Evolutionary conservation across 176 grass and related monocot genomes (phyloP).

Genomic region (Avena sativa): DNA sequence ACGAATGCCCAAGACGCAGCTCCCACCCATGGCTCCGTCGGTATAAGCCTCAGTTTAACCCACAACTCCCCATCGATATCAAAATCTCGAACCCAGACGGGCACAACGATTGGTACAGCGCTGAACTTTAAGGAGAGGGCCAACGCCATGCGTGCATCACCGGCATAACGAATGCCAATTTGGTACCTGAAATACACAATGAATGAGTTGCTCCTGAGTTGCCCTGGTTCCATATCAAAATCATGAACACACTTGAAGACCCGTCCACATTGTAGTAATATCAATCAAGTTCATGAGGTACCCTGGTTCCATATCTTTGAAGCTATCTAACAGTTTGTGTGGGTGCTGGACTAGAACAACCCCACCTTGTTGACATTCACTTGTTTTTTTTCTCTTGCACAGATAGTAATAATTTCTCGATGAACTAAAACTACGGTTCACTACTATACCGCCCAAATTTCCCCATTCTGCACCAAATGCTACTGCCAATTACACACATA

Average conservation of each 20-base stretch:
- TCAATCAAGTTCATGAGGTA: neutral
- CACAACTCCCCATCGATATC: conserved; percentile 97
- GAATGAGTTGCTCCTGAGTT: neutral
- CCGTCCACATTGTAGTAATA: neutral
- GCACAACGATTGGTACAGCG: conserved; percentile 70
- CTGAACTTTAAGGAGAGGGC: conserved; percentile 85
- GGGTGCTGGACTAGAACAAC: neutral
- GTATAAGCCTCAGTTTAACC: conserved; percentile 92
- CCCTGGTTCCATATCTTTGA: neutral
- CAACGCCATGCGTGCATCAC: conserved; percentile 86
- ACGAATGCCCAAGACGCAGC: conserved; percentile 98
- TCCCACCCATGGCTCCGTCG: conserved; percentile 92
- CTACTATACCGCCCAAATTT: neutral
- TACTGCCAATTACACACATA: neutral
- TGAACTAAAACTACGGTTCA: neutral
- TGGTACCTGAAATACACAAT: conserved; percentile 73
- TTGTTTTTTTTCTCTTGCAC: too few relatives aligned
- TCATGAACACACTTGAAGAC: too few relatives aligned
- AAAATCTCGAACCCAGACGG: conserved; percentile 92
- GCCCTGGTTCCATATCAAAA: too few relatives aligned
- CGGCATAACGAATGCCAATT: conserved; percentile 92
- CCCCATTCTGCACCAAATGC: neutral
- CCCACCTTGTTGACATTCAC: neutral
- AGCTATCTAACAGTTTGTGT: neutral
- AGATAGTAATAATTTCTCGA: neutral